Evolutionary conservation across 2,329 filamentous ascomycete genomes (phyloP).

Genomic region (Fusarium sp.): DNA sequence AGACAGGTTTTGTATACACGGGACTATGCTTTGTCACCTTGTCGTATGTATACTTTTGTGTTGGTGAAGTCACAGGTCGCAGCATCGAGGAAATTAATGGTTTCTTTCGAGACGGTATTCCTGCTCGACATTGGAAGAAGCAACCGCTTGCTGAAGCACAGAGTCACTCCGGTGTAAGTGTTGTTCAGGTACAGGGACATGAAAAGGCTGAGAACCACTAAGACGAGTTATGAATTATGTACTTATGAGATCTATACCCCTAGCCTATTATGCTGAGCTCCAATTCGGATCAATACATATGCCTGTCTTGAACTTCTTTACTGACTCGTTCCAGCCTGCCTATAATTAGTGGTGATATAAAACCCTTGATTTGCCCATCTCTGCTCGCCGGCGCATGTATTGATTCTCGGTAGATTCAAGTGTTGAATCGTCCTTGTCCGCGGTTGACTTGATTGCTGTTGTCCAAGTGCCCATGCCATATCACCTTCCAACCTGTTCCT

Average conservation of each 20-base stretch:
- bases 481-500: not conserved
- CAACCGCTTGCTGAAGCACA: conserved; percentile 34
- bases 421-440: not conserved
- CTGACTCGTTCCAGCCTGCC: not conserved
- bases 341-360: not conserved
- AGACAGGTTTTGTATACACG: conserved; percentile 53
- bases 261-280: not conserved
- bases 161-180: not conserved
- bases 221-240: conserved; percentile 3
- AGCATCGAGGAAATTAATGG: conserved; percentile 48
- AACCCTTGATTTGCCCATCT: not conserved
- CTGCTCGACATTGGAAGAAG: conserved; percentile 44
- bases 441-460: not conserved
- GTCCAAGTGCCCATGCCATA: not conserved
- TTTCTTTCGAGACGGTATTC: conserved; percentile 44
- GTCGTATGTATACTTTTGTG: conserved; percentile 53
- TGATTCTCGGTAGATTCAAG: not conserved
- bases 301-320: not conserved
- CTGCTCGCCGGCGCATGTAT: not conserved
- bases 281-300: not conserved
- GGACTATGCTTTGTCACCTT: conserved; percentile 49
- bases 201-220: not conserved
- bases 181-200: conserved; percentile 6
- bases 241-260: conserved; percentile 2
- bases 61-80: conserved; percentile 47